A percentile compares a stretch with the other conserved stretches of the same genome.
These are phyloP conservation scores for Haplosporangium sp. DNA, from an alignment of 371 early-diverging fungal genomes.

Conservation along the genomic window DNA sequence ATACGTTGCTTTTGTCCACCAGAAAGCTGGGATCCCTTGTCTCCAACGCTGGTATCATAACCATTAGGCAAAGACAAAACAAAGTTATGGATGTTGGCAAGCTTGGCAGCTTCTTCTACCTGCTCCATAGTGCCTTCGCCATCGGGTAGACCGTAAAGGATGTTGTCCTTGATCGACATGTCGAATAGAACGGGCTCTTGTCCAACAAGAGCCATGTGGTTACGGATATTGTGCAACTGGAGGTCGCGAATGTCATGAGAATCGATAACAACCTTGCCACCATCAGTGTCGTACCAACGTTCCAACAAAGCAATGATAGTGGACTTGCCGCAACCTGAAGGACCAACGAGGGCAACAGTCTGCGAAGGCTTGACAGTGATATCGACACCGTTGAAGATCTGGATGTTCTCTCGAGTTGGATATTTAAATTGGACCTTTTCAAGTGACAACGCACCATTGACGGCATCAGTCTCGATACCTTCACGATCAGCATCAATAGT, in stretches of 20 bases:
- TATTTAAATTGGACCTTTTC: slow-evolving; percentile 81
- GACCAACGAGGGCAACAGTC: slow-evolving; percentile 86
- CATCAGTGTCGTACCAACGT: slow-evolving; percentile 81
- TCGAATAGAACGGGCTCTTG: slow-evolving; percentile 93
- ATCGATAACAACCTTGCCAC: slow-evolving; percentile 63
- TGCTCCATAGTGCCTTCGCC: slow-evolving; percentile 63
- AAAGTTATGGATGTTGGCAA: slow-evolving; percentile 86
- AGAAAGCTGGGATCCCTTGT: slow-evolving; percentile 75
- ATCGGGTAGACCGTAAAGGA: slow-evolving; percentile 69
- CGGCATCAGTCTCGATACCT: slow-evolving; percentile 56
- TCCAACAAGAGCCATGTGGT: slow-evolving; percentile 83
- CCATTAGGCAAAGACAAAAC: slow-evolving; percentile 74
- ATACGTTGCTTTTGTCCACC: slow-evolving; percentile 84
- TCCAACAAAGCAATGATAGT: slow-evolving; percentile 76
- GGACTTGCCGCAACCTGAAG: slow-evolving; percentile 78
- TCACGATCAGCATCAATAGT: slow-evolving; percentile 63
- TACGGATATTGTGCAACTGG: slow-evolving; percentile 71
- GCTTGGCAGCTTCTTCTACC: slow-evolving; percentile 70
- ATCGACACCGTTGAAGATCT: slow-evolving; percentile 80
- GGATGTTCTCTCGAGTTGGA: slow-evolving; percentile 84
- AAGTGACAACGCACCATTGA: slow-evolving; percentile 69
- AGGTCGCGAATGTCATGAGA: slow-evolving; percentile 72
- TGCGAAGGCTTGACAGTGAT: slow-evolving; percentile 72
- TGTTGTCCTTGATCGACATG: slow-evolving; percentile 87
- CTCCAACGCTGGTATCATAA: slow-evolving; percentile 86